phyloP scores from a whole-genome alignment of 1,139 yeast species.

The Hemisphaericaspora xylanilytica region DNA sequence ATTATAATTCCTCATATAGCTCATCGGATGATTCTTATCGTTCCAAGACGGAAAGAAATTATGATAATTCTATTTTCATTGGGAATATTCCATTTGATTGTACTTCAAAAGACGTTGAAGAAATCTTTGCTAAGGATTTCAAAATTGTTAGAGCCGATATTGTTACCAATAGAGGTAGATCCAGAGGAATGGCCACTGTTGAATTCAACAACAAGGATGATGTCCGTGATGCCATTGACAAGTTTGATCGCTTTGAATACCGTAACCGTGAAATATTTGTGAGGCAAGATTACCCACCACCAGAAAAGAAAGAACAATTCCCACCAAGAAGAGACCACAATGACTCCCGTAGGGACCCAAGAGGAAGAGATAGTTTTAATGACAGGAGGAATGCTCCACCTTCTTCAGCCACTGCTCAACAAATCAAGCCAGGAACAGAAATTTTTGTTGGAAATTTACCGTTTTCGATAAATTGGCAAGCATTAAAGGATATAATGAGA shows the following conservation, averaged over 20 bases:
- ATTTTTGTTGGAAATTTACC: conserved; percentile 84
- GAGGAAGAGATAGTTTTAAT: conserved; percentile 14
- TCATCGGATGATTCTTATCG: conserved; percentile 32
- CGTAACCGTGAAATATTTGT: conserved; percentile 85
- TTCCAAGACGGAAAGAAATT: conserved; percentile 57
- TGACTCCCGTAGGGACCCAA: conserved; percentile 4
- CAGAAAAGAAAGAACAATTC: conserved; percentile 39
- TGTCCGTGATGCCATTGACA: conserved; percentile 72
- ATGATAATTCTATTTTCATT: conserved; percentile 66
- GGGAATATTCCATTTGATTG: conserved; percentile 72
- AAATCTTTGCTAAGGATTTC: conserved; percentile 61
- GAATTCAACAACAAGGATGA: conserved; percentile 70
- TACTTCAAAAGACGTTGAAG: conserved; percentile 58
- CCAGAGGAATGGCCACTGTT: conserved; percentile 92
- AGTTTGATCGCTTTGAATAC: conserved; percentile 64
- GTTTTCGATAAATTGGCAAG: conserved; percentile 77
- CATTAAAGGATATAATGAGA: conserved; percentile 79
- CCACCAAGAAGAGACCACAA: conserved; percentile 11
- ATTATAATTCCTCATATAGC: conserved; percentile 17
- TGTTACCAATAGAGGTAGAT: conserved; percentile 77
- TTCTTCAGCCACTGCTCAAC: conserved; percentile 15
- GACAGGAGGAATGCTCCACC: conserved; percentile 11
- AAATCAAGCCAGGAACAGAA: conserved; percentile 53
- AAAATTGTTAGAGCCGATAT: conserved; percentile 83
- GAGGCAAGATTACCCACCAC: conserved; percentile 86